Conservation (phyloP, 2,329 filamentous ascomycete species). For the Teratosphaeria epicoccoides region DNA sequence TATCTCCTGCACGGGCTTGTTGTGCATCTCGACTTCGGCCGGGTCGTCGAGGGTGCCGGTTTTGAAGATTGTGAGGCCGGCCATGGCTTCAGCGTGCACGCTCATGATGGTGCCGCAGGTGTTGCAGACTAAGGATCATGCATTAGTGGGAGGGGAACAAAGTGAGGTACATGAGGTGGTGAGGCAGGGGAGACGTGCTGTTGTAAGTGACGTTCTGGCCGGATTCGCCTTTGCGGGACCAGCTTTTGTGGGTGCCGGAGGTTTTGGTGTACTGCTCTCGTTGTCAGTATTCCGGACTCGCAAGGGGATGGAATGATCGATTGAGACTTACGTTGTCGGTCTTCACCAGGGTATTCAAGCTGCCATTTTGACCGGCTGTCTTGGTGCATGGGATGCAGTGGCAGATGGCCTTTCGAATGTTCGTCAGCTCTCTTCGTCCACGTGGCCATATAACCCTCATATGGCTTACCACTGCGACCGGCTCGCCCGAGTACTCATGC, state of each 20-base stretch:
- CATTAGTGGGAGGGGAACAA: not conserved
- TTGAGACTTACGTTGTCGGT: conserved; percentile 13
- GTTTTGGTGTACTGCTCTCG: conserved; percentile 18
- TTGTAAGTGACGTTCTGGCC: conserved; percentile 23
- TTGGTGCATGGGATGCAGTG: conserved; percentile 25
- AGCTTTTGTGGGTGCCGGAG: conserved; percentile 18
- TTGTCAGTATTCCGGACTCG: conserved; percentile 2
- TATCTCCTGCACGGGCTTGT: conserved; percentile 19
- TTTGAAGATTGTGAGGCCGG: conserved; percentile 21
- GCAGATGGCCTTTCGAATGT: conserved; percentile 15
- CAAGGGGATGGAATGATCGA: not conserved
- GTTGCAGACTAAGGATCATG: conserved; percentile 7
- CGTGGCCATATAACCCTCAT: not conserved
- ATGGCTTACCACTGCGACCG: conserved; percentile 15
- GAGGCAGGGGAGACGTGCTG: conserved; percentile 4
- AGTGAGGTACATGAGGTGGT: too few relatives aligned
- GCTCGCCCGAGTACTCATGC: conserved; percentile 25
- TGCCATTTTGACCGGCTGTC: conserved; percentile 22
- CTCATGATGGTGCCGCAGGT: conserved; percentile 22
- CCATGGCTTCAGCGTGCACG: conserved; percentile 16
- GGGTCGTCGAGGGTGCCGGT: conserved; percentile 24
- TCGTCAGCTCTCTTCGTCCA: not conserved
- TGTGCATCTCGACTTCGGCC: conserved; percentile 10
- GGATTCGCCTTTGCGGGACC: conserved; percentile 19
- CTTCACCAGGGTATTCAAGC: conserved; percentile 20